Percentiles rank a stretch among this genome's conserved stretches.
Conservation (phyloP, 352 stramenopile genomes). For the Elongisporangium undulatum region DNA sequence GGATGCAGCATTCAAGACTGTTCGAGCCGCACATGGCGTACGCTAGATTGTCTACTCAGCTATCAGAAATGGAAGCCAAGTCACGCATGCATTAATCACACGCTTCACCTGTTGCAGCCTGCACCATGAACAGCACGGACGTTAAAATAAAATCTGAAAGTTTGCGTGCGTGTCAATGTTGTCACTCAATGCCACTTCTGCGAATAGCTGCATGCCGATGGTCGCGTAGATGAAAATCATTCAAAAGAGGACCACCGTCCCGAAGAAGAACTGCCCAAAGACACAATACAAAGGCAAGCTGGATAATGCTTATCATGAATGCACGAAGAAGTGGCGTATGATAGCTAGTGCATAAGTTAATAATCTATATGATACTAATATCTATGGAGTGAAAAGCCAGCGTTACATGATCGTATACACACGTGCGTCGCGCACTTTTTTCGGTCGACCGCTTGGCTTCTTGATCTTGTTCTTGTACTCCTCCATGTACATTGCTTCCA, state of each 20-base stretch:
- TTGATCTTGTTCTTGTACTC: conserved; percentile 88
- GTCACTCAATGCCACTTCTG: conserved; percentile 65
- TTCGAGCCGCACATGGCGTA: conserved; percentile 76
- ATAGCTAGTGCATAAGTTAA: too few species aligned
- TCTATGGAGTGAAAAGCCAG: too few species aligned
- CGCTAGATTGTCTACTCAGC: conserved; percentile 61
- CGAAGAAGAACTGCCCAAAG: too few species aligned
- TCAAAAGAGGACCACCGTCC: conserved; percentile 90
- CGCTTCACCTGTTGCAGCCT: conserved; percentile 90
- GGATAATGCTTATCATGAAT: too few species aligned
- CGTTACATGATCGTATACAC: conserved; percentile 77
- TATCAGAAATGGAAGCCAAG: conserved; percentile 27
- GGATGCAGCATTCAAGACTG: conserved; percentile 52
- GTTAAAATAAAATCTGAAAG: conserved; percentile 90
- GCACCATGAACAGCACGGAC: conserved; percentile 86
- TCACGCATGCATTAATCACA: conserved; percentile 94
- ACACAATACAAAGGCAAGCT: too few species aligned
- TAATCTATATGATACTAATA: too few species aligned
- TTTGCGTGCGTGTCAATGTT: conserved; percentile 88
- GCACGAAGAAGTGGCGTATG: too few species aligned
- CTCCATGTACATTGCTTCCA: conserved; percentile 70
- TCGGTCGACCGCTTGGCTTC: conserved; percentile 66
- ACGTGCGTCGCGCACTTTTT: conserved; percentile 68
- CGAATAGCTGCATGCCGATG: conserved; percentile 92
- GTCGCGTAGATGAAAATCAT: conserved; percentile 94